A percentile compares a stretch with the other conserved stretches of the same genome.
Evolutionary conservation across 2,329 filamentous ascomycete genomes (phyloP).

Genomic region (Fusarium siculi): DNA sequence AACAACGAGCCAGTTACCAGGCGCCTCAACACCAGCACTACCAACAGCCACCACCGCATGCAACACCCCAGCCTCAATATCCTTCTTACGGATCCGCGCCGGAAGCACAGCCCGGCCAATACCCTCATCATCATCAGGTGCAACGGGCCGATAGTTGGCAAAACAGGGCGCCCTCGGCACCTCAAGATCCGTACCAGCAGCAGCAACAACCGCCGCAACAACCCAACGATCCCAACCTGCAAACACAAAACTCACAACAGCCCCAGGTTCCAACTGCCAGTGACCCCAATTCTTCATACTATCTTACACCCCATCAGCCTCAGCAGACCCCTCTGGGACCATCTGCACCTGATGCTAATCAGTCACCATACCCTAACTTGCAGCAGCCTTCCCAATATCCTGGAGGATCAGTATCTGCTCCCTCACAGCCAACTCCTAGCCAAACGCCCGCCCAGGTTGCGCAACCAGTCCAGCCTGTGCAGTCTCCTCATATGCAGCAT

Average conservation of each 20-base stretch:
- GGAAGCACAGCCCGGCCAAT: slow-evolving; percentile 55
- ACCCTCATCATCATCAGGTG: slow-evolving; percentile 56
- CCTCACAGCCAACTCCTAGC: slow-evolving; percentile 47
- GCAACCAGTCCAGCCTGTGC: slow-evolving; percentile 35
- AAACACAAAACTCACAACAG: slow-evolving; percentile 47
- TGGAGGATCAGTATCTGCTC: slow-evolving; percentile 54
- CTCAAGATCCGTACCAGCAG: slow-evolving; percentile 47
- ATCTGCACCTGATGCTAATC: slow-evolving; percentile 54
- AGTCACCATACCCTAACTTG: slow-evolving; percentile 65
- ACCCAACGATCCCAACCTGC: slow-evolving; percentile 41
- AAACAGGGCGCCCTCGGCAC: slow-evolving; percentile 52
- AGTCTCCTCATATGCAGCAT: slow-evolving; percentile 25
- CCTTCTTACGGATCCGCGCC: slow-evolving; percentile 55
- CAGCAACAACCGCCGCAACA: slow-evolving; percentile 28
- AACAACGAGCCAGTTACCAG: slow-evolving; percentile 63
- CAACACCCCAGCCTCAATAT: slow-evolving; percentile 53
- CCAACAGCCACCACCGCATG: slow-evolving; percentile 47
- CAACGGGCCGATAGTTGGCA: slow-evolving; percentile 66
- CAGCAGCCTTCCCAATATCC: slow-evolving; percentile 60
- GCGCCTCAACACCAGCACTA: slow-evolving; percentile 55
- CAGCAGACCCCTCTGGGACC: slow-evolving; percentile 51
- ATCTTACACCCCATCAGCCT: slow-evolving; percentile 60
- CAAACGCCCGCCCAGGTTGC: slow-evolving; percentile 39
- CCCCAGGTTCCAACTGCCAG: slow-evolving; percentile 45
- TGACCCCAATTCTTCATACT: slow-evolving; percentile 68